Evolutionary conservation across 2,329 filamentous ascomycete genomes (phyloP), one percentile per base, ranked within the genome.

Genomic region (Pseudogymnoascus sp.): DNA sequence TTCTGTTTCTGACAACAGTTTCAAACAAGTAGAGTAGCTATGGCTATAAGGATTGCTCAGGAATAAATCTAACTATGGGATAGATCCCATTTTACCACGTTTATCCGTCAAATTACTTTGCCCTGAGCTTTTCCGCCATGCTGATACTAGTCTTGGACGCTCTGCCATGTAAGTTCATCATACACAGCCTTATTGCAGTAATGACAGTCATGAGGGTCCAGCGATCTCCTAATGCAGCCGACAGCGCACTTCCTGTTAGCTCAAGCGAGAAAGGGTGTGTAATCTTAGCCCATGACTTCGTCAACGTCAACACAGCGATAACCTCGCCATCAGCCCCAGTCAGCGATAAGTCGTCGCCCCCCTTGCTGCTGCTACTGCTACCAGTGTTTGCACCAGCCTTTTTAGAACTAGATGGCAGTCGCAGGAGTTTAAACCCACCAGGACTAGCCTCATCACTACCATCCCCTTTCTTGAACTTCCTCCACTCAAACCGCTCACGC

Each of bases 401-500:
- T 32, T 59, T 14, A 16, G 32, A 39, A 14, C 16, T 28, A 25
- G 32, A 59, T 16, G 32, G 22, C 22, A 59, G 28, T 39, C 16
- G 34, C 32, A 39, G 11, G 38, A 59, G 57, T 39, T 14, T 59
- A 38, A 59, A 59, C 38, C 39, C 50, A 34, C 35, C 50, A 39
- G 61, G 57, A 62, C 18, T 62, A 2, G 28, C 60, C 39, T 43
- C 20, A 2, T 65, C 63, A 28, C 59, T 4, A 25, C 22, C 62
- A 38, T 25, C 39, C 22, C 57, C 54, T 61, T 64, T 64, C 6
- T 57, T 61, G 12, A 66, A 61, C 18, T 62, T 64, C 22, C 62
- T 61, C 64, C 65, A 67, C 59, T 68, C 64, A 50, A 68, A 68
- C 30, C 39, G 28, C 50, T 62, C 62, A 28, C 66, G 64, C 11